A percentile compares a stretch with the other conserved stretches of the same genome.
Conservation (phyloP, 2,329 filamentous ascomycete species). For the Nothophoma quercina region DNA sequence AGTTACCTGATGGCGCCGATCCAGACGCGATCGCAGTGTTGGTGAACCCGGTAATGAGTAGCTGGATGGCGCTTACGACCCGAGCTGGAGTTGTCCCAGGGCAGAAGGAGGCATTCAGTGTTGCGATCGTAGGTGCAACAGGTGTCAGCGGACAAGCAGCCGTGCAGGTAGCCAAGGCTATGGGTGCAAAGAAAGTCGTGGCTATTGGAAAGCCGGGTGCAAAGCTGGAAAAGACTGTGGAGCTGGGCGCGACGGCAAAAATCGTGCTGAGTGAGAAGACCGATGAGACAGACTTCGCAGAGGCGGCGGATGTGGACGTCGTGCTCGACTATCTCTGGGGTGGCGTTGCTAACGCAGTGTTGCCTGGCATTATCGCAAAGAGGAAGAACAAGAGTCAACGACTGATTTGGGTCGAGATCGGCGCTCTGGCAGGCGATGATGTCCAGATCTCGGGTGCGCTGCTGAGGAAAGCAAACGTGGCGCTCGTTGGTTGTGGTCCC, state of each 20-base stretch:
- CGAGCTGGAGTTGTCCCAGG: conserved; percentile 52
- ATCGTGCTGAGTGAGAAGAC: conserved; percentile 56
- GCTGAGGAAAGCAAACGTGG: conserved; percentile 1
- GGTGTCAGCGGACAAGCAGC: conserved; percentile 62
- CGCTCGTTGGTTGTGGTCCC: not conserved
- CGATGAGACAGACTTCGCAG: conserved; percentile 60
- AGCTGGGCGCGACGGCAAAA: conserved; percentile 56
- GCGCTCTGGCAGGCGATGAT: conserved; percentile 18
- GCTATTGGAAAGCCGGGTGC: conserved; percentile 60
- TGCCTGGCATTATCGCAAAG: conserved; percentile 20
- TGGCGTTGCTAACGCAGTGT: conserved; percentile 12
- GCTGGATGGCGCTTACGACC: conserved; percentile 64
- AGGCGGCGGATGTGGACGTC: conserved; percentile 59
- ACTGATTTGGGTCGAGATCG: conserved; percentile 28
- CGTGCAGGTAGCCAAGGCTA: conserved; percentile 55
- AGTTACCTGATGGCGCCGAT: conserved; percentile 57
- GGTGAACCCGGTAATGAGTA: conserved; percentile 63
- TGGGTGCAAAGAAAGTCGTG: conserved; percentile 61
- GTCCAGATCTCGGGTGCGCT: not conserved
- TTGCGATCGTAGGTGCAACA: conserved; percentile 63
- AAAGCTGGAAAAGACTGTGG: conserved; percentile 47
- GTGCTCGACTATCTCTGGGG: conserved; percentile 68
- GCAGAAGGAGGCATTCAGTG: conserved; percentile 51
- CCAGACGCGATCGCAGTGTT: conserved; percentile 60
- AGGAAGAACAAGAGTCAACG: conserved; percentile 24